phyloP scores from a whole-genome alignment of 2,329 filamentous ascomycete species.

The Ophiostoma quercus region DNA sequence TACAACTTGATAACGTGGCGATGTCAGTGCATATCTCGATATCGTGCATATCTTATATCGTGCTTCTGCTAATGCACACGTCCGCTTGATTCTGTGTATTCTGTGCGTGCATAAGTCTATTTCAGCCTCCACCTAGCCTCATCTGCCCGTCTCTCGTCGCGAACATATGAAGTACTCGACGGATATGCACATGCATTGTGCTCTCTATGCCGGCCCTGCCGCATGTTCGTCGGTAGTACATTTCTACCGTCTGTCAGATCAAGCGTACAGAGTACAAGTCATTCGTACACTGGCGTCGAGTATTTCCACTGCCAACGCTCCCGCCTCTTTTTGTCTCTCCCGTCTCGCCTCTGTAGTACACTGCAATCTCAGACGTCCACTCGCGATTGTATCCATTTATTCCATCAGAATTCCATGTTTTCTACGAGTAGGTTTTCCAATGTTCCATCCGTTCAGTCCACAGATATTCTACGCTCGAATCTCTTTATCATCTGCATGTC shows the following conservation, averaged over 20 bases:
- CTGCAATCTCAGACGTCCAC: constrained; percentile 1
- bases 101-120: not conserved
- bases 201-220: not conserved
- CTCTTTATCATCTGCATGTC: constrained; percentile 5
- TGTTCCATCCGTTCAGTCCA: not conserved
- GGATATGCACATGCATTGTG: not conserved
- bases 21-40: not conserved
- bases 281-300: not conserved
- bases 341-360: constrained; percentile 1
- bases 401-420: not conserved
- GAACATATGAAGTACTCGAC: not conserved
- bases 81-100: not conserved
- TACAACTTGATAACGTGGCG: not conserved
- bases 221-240: not conserved
- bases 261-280: not conserved
- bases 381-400: not conserved
- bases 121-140: not conserved
- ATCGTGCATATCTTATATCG: not conserved
- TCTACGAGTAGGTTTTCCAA: not conserved
- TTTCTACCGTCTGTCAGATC: not conserved
- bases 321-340: not conserved
- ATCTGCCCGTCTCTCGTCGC: not conserved
- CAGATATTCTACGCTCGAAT: not conserved
- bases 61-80: not conserved
- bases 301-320: not conserved